Percentiles rank a stretch among this genome's conserved stretches.
These are phyloP conservation scores for Monotropa hypopitys DNA, from an alignment of 179 eudicot genomes.

Conservation along the genomic window DNA sequence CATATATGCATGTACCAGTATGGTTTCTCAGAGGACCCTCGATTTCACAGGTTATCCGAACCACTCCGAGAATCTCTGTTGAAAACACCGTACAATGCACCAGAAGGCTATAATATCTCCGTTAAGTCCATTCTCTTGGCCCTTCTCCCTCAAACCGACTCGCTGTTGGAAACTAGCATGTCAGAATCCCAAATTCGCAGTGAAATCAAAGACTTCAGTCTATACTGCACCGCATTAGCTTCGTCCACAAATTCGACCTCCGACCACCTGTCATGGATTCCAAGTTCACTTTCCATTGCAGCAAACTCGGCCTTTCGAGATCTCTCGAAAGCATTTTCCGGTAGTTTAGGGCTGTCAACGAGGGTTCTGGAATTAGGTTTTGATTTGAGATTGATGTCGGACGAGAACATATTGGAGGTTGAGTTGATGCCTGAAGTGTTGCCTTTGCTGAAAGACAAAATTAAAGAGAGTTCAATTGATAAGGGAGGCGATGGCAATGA, in stretches of 20 bases:
- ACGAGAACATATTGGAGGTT: conserved; percentile 39
- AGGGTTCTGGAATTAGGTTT: conserved; percentile 20
- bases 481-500: conserved; percentile 40
- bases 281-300: conserved; percentile 27
- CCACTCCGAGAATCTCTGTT: conserved; percentile 41
- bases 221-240: conserved; percentile 53
- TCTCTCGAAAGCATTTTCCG: conserved; percentile 25
- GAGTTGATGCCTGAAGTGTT: conserved; percentile 60
- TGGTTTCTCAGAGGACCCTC: neutral
- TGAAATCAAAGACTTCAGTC: conserved; percentile 36
- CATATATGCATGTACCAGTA: neutral
- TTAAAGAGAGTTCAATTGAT: conserved; percentile 64
- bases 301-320: conserved; percentile 39
- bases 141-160: conserved; percentile 31
- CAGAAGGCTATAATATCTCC: conserved; percentile 39
- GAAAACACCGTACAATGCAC: conserved; percentile 39
- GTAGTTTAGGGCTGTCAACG: conserved; percentile 10
- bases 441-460: conserved; percentile 48
- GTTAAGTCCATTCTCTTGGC: conserved; percentile 54
- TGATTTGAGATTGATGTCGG: conserved; percentile 15
- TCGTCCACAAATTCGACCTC: conserved; percentile 33
- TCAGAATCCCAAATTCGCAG: conserved; percentile 10
- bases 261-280: conserved; percentile 48
- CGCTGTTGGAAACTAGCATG: neutral
- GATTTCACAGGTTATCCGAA: conserved; percentile 37